Conservation (phyloP, 345 rosid species). For the Eutrema yunnanense region DNA sequence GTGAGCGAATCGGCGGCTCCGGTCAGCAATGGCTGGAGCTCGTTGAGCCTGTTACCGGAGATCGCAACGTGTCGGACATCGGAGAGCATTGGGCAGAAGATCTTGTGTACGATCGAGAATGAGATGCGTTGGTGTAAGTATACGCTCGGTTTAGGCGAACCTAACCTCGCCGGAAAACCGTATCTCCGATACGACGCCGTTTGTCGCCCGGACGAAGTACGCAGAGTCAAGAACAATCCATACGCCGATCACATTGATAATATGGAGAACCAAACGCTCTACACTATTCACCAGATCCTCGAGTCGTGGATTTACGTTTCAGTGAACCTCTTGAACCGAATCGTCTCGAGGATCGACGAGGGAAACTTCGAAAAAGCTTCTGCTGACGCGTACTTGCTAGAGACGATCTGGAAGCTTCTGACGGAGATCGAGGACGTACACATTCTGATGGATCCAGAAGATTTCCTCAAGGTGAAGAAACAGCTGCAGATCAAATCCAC, state of each 20-base stretch:
- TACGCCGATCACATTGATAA: constrained; percentile 54
- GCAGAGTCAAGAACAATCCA: constrained; percentile 44
- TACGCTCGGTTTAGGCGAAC: constrained; percentile 83
- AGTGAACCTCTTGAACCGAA: constrained; percentile 38
- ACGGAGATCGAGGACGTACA: constrained; percentile 63
- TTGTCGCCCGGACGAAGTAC: constrained; percentile 62
- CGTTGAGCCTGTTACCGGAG: constrained; percentile 65
- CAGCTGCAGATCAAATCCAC: constrained; percentile 41
- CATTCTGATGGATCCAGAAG: constrained; percentile 75
- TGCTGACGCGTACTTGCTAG: constrained; percentile 49
- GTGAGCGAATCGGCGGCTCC: background rate
- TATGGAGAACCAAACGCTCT: constrained; percentile 61
- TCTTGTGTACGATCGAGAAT: constrained; percentile 59
- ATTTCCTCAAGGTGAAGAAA: constrained; percentile 67
- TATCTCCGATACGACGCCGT: constrained; percentile 73
- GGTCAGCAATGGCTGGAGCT: constrained; percentile 56
- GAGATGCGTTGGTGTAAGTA: constrained; percentile 76
- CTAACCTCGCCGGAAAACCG: constrained; percentile 70
- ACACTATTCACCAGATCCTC: constrained; percentile 66
- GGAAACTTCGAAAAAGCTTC: constrained; percentile 45
- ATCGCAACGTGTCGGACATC: constrained; percentile 63
- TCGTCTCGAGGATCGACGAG: constrained; percentile 40
- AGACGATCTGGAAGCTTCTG: constrained; percentile 71
- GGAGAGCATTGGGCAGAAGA: constrained; percentile 58
- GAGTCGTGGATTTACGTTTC: constrained; percentile 74